Evolutionary conservation across 768 basidiomycete genomes (phyloP), one percentile per base, ranked within the genome.

Genomic region (Suillus ampliporus): DNA sequence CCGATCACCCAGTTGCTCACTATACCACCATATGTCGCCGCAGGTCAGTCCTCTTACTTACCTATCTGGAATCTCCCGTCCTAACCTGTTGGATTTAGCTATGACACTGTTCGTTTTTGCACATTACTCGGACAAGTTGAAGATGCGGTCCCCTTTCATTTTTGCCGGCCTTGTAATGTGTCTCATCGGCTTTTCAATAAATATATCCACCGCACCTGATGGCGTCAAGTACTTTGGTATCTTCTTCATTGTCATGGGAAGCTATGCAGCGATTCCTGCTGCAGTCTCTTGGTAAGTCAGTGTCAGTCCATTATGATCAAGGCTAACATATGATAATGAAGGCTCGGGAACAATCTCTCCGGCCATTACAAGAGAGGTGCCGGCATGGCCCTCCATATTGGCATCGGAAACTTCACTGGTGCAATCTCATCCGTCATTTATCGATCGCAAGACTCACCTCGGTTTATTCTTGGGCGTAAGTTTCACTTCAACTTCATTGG

Each of bases 351-450:
- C 38, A 64, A 64, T 35, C 60, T 64, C 21, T 47, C 46, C 0
- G 89, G 89, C 0, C 87, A 89, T 62, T 90, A 87, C 70, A 91
- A 90, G 70, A 88, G 89, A 4, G 89, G 74, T 19, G 78, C 88
- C 13, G 88, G 86, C 4, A 85, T 91, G 82, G 88, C 88, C 0
- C 58, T 90, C 28, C 31, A 31, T 3, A 50, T 54, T 48, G 66
- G 66, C 62, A 57, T 70, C 81, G 87, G 87, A 38, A 89, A 89
- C 68, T 84, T 89, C 65, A 78, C 82, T 37, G 87, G 87, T 3
- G 85, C 85, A 0, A 85, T 89, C 58, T 83, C 87, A 6, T 80
- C 82, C n/a, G 87, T 86, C 65, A 83, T 89, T 15, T 89, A 84
- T 68, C 80, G 87, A 15, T 68, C 83, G 0, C 77, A 80, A 64